Conservation (phyloP, 1,139 yeast species). For the Saccharomyces hybrid region DNA sequence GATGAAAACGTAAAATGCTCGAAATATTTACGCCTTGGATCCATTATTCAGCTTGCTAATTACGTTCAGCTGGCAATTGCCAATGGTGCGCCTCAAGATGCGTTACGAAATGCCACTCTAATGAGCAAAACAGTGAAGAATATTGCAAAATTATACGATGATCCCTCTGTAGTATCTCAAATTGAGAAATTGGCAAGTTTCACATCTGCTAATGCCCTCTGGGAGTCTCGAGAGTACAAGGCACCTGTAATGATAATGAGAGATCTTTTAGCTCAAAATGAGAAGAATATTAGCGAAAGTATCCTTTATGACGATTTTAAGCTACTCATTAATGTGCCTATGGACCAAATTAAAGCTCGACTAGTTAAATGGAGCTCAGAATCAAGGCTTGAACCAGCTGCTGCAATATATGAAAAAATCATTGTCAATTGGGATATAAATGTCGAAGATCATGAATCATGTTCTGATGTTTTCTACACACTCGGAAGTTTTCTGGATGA, state of each 20-base stretch:
- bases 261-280: conserved; percentile 8
- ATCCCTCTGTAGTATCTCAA: background rate
- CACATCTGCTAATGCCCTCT: conserved; percentile 16
- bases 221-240: conserved; percentile 19
- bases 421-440: conserved; percentile 40
- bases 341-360: conserved; percentile 39
- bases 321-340: conserved; percentile 30
- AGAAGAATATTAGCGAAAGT: conserved; percentile 4
- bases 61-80: conserved; percentile 14
- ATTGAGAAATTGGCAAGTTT: conserved; percentile 7
- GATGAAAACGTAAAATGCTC: background rate
- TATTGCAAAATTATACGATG: background rate
- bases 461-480: conserved; percentile 45
- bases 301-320: conserved; percentile 5
- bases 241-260: conserved; percentile 19
- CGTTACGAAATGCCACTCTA: conserved; percentile 16
- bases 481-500: conserved; percentile 73
- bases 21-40: background rate
- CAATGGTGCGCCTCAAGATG: conserved; percentile 18
- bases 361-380: conserved; percentile 65
- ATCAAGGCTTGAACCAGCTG: conserved; percentile 62
- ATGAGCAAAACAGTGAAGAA: conserved; percentile 9
- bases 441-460: conserved; percentile 16
- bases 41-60: conserved; percentile 10
- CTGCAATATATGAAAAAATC: conserved; percentile 48